These are phyloP conservation scores for Breviolum minutum DNA, from an alignment of 73 alveolate genomes.

Conservation along the genomic window DNA sequence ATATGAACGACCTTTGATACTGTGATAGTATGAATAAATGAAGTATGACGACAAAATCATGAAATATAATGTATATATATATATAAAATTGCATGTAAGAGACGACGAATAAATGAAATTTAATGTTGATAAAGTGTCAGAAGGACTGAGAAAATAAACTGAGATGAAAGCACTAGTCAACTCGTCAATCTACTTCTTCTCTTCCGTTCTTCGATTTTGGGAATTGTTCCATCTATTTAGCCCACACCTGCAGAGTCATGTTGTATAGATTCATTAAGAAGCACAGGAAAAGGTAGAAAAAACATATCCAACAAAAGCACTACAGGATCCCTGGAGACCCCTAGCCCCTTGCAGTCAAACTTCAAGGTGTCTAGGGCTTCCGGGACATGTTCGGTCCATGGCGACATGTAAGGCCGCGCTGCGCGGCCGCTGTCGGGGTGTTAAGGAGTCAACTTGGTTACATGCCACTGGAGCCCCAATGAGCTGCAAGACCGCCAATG, in stretches of 20 bases:
- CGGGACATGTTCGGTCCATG: conserved; percentile 44
- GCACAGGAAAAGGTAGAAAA: neutral
- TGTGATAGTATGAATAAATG: no score
- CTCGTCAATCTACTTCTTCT: no score
- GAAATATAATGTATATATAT: no score
- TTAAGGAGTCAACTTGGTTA: neutral
- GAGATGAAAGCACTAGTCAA: no score
- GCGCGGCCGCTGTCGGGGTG: conserved; percentile 5
- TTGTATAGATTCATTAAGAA: no score
- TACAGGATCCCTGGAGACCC: neutral
- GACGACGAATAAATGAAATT: no score
- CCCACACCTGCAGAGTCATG: neutral
- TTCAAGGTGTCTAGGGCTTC: conserved; percentile 40
- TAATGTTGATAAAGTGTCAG: no score
- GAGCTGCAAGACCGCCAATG: neutral
- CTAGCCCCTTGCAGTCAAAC: neutral
- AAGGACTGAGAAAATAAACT: no score
- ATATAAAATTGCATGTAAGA: no score
- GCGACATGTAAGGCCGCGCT: conserved; percentile 36
- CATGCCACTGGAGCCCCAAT: neutral
- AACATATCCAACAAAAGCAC: neutral
- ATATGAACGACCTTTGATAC: no score
- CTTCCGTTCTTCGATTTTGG: no score
- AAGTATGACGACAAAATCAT: no score
- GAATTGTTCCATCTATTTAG: neutral